phyloP scores from a whole-genome alignment of 768 basidiomycete genomes.

The Steccherinum ochraceum region DNA sequence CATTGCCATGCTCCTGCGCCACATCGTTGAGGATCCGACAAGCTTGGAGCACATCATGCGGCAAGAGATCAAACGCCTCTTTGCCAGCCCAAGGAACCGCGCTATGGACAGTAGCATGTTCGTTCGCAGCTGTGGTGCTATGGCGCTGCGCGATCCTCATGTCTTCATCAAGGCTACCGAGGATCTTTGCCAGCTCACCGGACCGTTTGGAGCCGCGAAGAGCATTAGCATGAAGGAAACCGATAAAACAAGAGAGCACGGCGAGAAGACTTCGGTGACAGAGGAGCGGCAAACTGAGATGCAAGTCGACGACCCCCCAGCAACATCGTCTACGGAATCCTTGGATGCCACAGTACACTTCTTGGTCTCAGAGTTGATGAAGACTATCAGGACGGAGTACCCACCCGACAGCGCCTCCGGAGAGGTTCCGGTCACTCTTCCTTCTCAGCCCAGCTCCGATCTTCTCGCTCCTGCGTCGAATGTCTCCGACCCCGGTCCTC shows the following conservation, averaged over 20 bases:
- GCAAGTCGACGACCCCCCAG: constrained; percentile 49
- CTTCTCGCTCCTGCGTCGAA: background rate
- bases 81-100: constrained; percentile 64
- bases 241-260: constrained; percentile 1
- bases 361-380: constrained; percentile 66
- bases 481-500: background rate
- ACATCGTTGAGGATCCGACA: constrained; percentile 74
- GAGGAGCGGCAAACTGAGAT: constrained; percentile 39
- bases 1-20: constrained; percentile 84
- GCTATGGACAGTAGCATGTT: constrained; percentile 65
- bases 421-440: background rate
- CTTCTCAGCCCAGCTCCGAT: background rate
- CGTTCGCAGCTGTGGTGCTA: constrained; percentile 68
- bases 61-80: constrained; percentile 77
- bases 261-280: constrained; percentile 3
- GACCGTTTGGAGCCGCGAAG: constrained; percentile 39
- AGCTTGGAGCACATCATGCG: constrained; percentile 70
- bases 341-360: constrained; percentile 61
- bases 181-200: constrained; percentile 64
- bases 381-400: constrained; percentile 40
- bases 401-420: constrained; percentile 10
- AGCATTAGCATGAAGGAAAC: constrained; percentile 22
- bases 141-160: constrained; percentile 75
- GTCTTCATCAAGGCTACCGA: constrained; percentile 71
- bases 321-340: constrained; percentile 32